Percentiles rank a stretch among this genome's conserved stretches.
Conservation (phyloP, 495 filamentous ascomycete species). For the Hyaloscypha bicolor region DNA sequence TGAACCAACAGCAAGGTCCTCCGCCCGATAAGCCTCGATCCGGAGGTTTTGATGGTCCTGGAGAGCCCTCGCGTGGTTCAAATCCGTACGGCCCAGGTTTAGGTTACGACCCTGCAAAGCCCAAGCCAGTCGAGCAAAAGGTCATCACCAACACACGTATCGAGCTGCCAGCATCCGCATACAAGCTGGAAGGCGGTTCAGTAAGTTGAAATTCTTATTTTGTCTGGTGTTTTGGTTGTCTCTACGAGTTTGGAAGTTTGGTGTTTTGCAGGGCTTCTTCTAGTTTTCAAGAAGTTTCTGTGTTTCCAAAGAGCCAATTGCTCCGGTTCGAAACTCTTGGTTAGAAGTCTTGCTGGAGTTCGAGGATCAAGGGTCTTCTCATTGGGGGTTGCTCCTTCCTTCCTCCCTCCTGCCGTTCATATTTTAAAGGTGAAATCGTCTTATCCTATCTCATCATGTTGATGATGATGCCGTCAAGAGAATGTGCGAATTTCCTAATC, state of each 20-base stretch:
- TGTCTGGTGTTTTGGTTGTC: background rate
- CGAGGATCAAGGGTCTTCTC: background rate
- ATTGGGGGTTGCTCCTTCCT: background rate
- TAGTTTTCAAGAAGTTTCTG: background rate
- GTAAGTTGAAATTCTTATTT: background rate
- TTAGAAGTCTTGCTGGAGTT: background rate
- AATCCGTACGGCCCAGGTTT: constrained; percentile 26
- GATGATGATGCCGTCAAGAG: background rate
- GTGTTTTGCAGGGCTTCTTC: background rate
- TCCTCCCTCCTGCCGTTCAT: background rate
- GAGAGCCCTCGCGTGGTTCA: constrained; percentile 10
- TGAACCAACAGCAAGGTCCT: background rate
- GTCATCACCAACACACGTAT: constrained; percentile 29
- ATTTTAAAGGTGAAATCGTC: background rate
- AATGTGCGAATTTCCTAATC: background rate
- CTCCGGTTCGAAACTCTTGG: background rate
- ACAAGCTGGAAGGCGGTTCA: constrained; percentile 10
- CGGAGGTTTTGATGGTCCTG: constrained; percentile 19
- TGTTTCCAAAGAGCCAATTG: background rate
- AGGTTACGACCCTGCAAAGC: constrained; percentile 38
- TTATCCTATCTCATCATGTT: background rate
- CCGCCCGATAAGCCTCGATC: background rate
- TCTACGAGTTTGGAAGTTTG: background rate
- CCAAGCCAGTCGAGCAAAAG: background rate
- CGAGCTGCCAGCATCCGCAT: constrained; percentile 26